Evolutionary conservation across 208 protist species (phyloP).

Genomic region (Herpetomonas tarakana): DNA sequence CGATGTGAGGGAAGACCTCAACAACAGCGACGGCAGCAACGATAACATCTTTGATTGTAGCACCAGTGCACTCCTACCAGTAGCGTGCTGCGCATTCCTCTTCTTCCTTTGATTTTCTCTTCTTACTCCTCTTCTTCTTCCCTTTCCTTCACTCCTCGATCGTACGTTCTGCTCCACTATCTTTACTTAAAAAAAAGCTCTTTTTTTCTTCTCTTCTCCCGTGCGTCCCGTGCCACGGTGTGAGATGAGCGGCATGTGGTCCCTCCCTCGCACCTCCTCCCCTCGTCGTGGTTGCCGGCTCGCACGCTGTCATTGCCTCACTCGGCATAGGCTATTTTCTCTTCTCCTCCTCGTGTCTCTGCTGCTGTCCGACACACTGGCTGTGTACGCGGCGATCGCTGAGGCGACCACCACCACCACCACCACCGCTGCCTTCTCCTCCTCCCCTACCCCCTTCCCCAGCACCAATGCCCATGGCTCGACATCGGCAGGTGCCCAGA

Average conservation of each 20-base stretch:
- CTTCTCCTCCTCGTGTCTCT: constrained; percentile 3
- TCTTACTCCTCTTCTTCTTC: constrained; percentile 2
- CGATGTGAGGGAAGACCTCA: too few species aligned
- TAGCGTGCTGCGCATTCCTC: not conserved
- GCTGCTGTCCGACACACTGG: not conserved
- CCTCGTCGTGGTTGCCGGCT: too few species aligned
- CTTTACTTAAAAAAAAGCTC: too few species aligned
- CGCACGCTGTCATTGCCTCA: too few species aligned
- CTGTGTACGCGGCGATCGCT: not conserved
- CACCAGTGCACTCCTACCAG: not conserved
- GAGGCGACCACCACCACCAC: not conserved
- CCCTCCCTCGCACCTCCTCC: too few species aligned
- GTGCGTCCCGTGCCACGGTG: too few species aligned
- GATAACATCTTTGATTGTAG: not conserved
- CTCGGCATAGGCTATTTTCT: not conserved
- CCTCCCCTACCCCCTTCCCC: too few species aligned
- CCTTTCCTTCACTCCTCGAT: not conserved
- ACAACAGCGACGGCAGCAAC: too few species aligned
- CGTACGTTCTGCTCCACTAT: not conserved
- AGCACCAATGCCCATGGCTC: too few species aligned
- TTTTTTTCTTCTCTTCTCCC: too few species aligned
- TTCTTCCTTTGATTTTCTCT: not conserved
- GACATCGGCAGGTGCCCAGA: too few species aligned
- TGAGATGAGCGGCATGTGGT: too few species aligned
- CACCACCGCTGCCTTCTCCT: not conserved